Evolutionary conservation across 768 basidiomycete genomes (phyloP), one percentile per base, ranked within the genome.

Genomic region (Rubroboletus pulcherrimus): DNA sequence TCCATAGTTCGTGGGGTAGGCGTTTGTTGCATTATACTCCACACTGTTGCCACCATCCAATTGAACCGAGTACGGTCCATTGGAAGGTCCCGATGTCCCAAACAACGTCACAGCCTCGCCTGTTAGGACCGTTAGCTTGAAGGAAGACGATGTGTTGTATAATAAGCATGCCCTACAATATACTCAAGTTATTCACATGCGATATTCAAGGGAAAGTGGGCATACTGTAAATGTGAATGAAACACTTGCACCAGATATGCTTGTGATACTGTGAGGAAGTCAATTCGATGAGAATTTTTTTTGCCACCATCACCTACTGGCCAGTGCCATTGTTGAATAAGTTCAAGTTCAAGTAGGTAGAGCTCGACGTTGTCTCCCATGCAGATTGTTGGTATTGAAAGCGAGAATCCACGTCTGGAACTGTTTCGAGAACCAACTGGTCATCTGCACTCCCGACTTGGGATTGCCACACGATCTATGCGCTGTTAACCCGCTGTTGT

Each of bases 31-130:
- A 24, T 65, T 63, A 47, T 67, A 68, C 3, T 24, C 54, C 7
- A 40, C 43, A 2, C 58, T 31, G 5, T 58, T 29, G 5, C 62
- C 71, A 19, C 68, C 67, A 43, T 77, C 74, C 43, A 78, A 30
- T 54, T 73, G 66, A 21, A 74, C 72, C 0, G 64, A 60, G 54
- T 76, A 78, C 5, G 66, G 64, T 21, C 73, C 66, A 33, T 68
- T 69, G 4, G 58, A 53, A 19, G 75, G 73, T 19, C 74, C 70
- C 1, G 75, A 69, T 10, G 79, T 69, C 17, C 80, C 77, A 49
- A 75, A 80, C 8, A 81, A 47, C 0, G 74, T 75, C n/a, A 81
- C 71, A 12, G 73, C 76, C 55, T 76, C 75, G 41, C 78, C 80
- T 76, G 39, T 26, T 24, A 30, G 15, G n/a, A 17, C 10, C 15